Base-by-base conservation (phyloP, 2,329 filamentous ascomycete species). In the Aureobasidium musti region DNA sequence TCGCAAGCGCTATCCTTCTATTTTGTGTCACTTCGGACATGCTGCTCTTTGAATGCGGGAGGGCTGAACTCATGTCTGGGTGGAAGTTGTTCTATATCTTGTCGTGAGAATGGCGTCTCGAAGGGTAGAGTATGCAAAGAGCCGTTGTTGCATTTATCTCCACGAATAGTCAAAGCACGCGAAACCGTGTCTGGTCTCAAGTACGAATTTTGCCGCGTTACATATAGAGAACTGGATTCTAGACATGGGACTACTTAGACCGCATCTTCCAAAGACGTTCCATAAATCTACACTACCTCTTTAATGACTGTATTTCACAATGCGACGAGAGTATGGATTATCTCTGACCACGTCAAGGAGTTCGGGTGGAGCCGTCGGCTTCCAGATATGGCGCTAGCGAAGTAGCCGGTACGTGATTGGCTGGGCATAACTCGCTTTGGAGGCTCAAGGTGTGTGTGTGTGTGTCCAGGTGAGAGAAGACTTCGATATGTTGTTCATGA, bases 381-480 rank as follows among this genome's bases (percentile, higher is more conserved):
- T 64, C 21, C 35, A 26, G 45, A 63, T 50, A 47, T 52, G 21
- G 35, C 61, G 61, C 61, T 64, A 64, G 35, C 33, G 26, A 26
- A 19, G n/a, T 10, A 54, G 49, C 21, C 61, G 61, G 10, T 54
- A 21, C 17, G 14, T 54, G 47, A 64, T 64, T 64, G 61, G 61
- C 49, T 37, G 49, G 39, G 28, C 35, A n/a, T 54, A 64, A 53
- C 61, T 64, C 61, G 61, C 61, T 64, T 64, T 64, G 49, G 61
- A 64, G 61, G 37, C 61, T 64, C 61, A 53, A 64, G 49, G 61
- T 64, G 60, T 64, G 61, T 49, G 60, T 64, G 61, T 49, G 45
- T 54, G 37, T 64, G 59, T 63, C 37, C 61, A 53, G 49, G 61
- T 49, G 37, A 64, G 60, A 63, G 49, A 64, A 54, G 49, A 53